These are phyloP conservation scores for Nakataea oryzae DNA, from an alignment of 2,329 filamentous ascomycete species.

Conservation along the genomic window DNA sequence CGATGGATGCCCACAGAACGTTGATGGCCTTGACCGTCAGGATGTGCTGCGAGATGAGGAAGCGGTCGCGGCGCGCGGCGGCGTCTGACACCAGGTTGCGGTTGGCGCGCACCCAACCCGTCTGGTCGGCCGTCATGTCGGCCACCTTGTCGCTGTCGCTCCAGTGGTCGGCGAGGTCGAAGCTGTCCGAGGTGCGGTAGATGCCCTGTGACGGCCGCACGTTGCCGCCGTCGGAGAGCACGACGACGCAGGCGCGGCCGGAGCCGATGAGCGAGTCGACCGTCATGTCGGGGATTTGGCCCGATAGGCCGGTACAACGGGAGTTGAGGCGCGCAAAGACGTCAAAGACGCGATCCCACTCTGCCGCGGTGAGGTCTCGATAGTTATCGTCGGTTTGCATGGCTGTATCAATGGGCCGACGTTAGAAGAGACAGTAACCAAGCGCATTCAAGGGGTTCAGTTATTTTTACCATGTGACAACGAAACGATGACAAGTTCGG, in stretches of 20 bases:
- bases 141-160: slow-evolving; percentile 11
- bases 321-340: slow-evolving; percentile 29
- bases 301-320: slow-evolving; percentile 19
- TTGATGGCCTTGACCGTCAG: slow-evolving; percentile 13
- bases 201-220: slow-evolving; percentile 18
- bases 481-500: slow-evolving; percentile 33
- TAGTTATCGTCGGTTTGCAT: slow-evolving; percentile 9
- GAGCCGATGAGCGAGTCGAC: slow-evolving; percentile 13
- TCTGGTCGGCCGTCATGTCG: slow-evolving; percentile 3
- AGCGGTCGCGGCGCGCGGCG: slow-evolving; percentile 11
- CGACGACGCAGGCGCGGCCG: slow-evolving; percentile 22
- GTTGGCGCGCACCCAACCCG: slow-evolving; percentile 11
- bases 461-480: slow-evolving; percentile 27
- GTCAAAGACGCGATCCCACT: slow-evolving; percentile 30
- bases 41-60: slow-evolving; percentile 21
- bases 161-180: slow-evolving; percentile 19
- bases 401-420: background rate
- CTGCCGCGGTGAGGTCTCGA: slow-evolving; percentile 26
- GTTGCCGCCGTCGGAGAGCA: slow-evolving; percentile 17
- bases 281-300: slow-evolving; percentile 7
- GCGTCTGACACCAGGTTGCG: slow-evolving; percentile 14
- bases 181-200: slow-evolving; percentile 13
- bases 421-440: background rate
- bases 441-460: background rate
- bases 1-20: slow-evolving; percentile 15